A percentile compares a stretch with the other conserved stretches of the same genome.
Evolutionary conservation across 2,329 filamentous ascomycete species (phyloP).

Genomic region (Penicillium glabrum): DNA sequence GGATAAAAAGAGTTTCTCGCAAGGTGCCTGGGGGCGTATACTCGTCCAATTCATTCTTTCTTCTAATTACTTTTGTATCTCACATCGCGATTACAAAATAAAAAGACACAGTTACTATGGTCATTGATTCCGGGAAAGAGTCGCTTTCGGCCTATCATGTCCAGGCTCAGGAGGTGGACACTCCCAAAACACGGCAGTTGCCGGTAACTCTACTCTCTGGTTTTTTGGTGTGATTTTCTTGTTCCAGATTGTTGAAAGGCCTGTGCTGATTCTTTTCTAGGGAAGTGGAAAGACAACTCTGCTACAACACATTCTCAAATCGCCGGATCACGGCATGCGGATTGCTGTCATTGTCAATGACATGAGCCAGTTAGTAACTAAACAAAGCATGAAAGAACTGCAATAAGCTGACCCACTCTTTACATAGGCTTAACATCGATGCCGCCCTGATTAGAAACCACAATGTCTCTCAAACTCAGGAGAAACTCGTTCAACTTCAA

Average conservation of each 20-base stretch:
- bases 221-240: slow-evolving; percentile 48
- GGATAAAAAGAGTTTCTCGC: too few species aligned
- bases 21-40: too few species aligned
- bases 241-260: neutral
- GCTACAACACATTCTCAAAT: slow-evolving; percentile 66
- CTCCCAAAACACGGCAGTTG: slow-evolving; percentile 30
- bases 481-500: slow-evolving; percentile 67
- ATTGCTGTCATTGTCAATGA: slow-evolving; percentile 75
- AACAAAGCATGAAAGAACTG: accelerated
- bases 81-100: neutral
- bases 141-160: slow-evolving; percentile 12
- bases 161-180: slow-evolving; percentile 31
- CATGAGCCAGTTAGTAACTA: slow-evolving; percentile 57
- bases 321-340: slow-evolving; percentile 62
- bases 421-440: slow-evolving; percentile 61
- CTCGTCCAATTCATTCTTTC: too few species aligned
- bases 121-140: slow-evolving; percentile 22
- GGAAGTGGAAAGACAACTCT: slow-evolving; percentile 72
- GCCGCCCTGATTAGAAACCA: slow-evolving; percentile 61
- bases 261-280: slow-evolving; percentile 33
- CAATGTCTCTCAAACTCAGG: slow-evolving; percentile 58
- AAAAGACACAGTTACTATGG: slow-evolving; percentile 11
- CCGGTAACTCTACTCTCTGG: slow-evolving; percentile 63
- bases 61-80: neutral
- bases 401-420: neutral